Evolutionary conservation across 345 rosid genomes (phyloP), one percentile per base, ranked within the genome.

Genomic region (Eucalyptus coolabah): DNA sequence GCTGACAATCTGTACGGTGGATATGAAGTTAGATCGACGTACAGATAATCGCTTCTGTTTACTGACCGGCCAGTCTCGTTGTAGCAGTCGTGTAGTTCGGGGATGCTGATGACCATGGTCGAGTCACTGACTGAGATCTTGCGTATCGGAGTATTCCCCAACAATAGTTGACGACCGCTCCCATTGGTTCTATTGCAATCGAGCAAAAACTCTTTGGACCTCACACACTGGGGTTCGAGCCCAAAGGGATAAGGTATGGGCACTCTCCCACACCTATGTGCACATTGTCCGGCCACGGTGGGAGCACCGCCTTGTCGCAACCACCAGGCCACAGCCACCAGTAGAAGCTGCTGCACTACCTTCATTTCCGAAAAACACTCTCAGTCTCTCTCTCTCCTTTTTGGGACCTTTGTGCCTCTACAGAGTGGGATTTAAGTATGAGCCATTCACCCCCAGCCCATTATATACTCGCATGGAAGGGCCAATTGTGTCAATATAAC

Each of bases 11-110:
- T 65, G 72, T 65, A 65, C 72, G 0, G 72, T 30, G 10, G 72
- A 65, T 30, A 30, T 30, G 72, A 65, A 14, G 72, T 1, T 65
- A 65, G 19, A 30, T 30, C 1, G 72, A 65, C 1, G 72, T 0
- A 7, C 72, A 14, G 34, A 63, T 0, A 0, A 30, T 6, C 6
- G 34, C 3, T 65, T 13, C 1, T 7, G 72, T 14, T 13, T 30
- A 16, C 9, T n/a, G 5, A 0, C 10, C 0, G 0, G 2, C 19
- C 72, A 5, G 30, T 5, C 65, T 11, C 0, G 14, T 59, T 3
- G 65, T 59, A 59, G 65, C 65, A 59, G 0, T 26, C 6, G n/a
- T 59, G 5, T 59, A 26, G 8, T 63, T 30, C 18, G 72, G 72
- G 72, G 17, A 12, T 4, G 18, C 9, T 13, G 34, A 63, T 0